These are phyloP conservation scores for Zygotorulaspora mrakii DNA, from an alignment of 1,139 yeast species.

Conservation along the genomic window DNA sequence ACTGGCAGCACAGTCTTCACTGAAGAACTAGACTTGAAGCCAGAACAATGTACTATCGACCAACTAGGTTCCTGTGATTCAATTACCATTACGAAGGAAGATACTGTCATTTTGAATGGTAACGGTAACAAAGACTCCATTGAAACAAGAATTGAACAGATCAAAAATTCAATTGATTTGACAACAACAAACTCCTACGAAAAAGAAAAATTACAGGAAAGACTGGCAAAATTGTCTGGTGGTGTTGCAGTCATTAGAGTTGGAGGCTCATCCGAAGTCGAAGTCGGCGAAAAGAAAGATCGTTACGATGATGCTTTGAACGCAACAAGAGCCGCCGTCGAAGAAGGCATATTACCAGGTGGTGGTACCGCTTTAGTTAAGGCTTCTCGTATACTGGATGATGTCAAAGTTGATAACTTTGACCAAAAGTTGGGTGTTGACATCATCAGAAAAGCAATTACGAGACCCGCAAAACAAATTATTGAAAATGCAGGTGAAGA, in stretches of 20 bases:
- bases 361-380: slow-evolving; percentile 99
- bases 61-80: slow-evolving; percentile 93
- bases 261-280: slow-evolving; percentile 98
- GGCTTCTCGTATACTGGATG: slow-evolving; percentile 81
- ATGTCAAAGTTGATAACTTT: slow-evolving; percentile 80
- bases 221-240: slow-evolving; percentile 96
- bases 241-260: slow-evolving; percentile 99
- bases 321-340: slow-evolving; percentile 99
- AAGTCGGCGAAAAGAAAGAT: slow-evolving; percentile 99
- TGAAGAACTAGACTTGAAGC: slow-evolving; percentile 96
- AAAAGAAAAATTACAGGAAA: slow-evolving; percentile 95
- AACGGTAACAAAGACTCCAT: slow-evolving; percentile 89
- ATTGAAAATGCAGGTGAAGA: slow-evolving; percentile 99
- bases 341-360: slow-evolving; percentile 99
- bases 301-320: slow-evolving; percentile 98
- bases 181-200: slow-evolving; percentile 89
- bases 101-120: slow-evolving; percentile 93
- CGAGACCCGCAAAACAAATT: slow-evolving; percentile 95
- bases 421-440: slow-evolving; percentile 98
- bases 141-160: slow-evolving; percentile 92
- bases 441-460: slow-evolving; percentile 90
- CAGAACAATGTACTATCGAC: slow-evolving; percentile 91
- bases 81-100: slow-evolving; percentile 93
- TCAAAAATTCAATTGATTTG: slow-evolving; percentile 73
- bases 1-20: slow-evolving; percentile 99